phyloP scores from a whole-genome alignment of 2,329 filamentous ascomycete genomes.

The Monilinia fructigena region DNA sequence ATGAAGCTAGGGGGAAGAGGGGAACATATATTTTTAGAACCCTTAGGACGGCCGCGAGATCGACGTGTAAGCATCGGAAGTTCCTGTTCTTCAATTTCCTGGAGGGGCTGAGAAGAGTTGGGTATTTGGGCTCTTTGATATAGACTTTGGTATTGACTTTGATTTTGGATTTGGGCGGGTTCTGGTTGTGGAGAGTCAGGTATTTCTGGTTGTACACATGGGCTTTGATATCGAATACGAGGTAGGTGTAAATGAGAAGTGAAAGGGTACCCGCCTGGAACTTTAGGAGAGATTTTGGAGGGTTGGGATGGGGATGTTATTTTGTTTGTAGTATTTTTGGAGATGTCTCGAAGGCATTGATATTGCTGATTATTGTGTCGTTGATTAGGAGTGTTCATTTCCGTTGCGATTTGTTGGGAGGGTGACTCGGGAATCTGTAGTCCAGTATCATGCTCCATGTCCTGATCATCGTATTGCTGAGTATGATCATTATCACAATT shows the following conservation, averaged over 20 bases:
- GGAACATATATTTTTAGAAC: not conserved
- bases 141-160: not conserved
- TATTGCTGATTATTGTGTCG: not conserved
- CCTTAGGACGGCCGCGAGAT: slow-evolving; percentile 3
- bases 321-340: not conserved
- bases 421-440: slow-evolving; percentile 6
- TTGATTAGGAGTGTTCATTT: not conserved
- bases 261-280: not conserved
- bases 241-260: not conserved
- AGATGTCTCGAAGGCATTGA: not conserved
- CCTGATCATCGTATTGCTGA: not conserved
- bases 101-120: slow-evolving; percentile 3
- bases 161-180: not conserved
- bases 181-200: not conserved
- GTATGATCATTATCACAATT: slow-evolving; percentile 10
- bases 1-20: not conserved
- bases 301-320: not conserved
- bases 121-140: not conserved
- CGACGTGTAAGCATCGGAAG: not conserved
- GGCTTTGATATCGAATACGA: not conserved
- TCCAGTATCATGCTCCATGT: not conserved
- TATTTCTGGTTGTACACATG: not conserved
- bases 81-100: not conserved
- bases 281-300: not conserved
- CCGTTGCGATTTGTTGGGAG: slow-evolving; percentile 3